Base-by-base conservation (phyloP, 2,329 filamentous ascomycete species). In the Penicillium sp. region DNA sequence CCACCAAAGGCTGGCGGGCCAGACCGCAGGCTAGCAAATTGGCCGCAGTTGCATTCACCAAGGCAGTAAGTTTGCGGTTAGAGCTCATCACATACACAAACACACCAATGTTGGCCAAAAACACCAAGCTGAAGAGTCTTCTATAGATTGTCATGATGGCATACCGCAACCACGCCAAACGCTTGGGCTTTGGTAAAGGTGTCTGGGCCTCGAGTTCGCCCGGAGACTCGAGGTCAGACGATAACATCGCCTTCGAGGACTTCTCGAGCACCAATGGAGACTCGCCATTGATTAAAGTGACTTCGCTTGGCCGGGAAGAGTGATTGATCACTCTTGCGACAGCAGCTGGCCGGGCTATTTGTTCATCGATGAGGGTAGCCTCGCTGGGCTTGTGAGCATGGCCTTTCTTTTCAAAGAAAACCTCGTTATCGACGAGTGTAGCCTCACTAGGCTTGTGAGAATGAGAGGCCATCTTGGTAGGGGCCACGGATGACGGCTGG, bases 1-100 rank as follows among this genome's bases (percentile, higher is more conserved):
- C 75, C n/a, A 81, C 70, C 44, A 80, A 67, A 52, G 80, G 79
- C 61, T 82, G 79, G 51, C 79, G 76, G 47, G 79, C 74, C 34
- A 80, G 61, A 29, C 80, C 72, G 34, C 76, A 74, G 3, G 71
- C 73, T 3, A 76, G 65, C 48, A 81, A 57, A 58, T 82, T 82
- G 45, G 71, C 70, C 6, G 75, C 70, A 1, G 72, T 65, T 18
- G 75, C 76, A 49, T 76, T 76, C 34, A 75, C 72, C 43, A 76
- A 56, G 1, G 67, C 67, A 26, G 73, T 52, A 1, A 75, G 63
- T 33, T 65, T 70, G 45, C 67, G 69, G 39, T 73, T 64, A 21
- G 62, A 61, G 16, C 63, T 60, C 62, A 77, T 64, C 24, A 74
- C 54, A 31, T 63, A 59, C 36, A 76, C 65, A 43, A 75, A 71